phyloP scores from a whole-genome alignment of 441 rosid species.

The Jatropha podagrica region DNA sequence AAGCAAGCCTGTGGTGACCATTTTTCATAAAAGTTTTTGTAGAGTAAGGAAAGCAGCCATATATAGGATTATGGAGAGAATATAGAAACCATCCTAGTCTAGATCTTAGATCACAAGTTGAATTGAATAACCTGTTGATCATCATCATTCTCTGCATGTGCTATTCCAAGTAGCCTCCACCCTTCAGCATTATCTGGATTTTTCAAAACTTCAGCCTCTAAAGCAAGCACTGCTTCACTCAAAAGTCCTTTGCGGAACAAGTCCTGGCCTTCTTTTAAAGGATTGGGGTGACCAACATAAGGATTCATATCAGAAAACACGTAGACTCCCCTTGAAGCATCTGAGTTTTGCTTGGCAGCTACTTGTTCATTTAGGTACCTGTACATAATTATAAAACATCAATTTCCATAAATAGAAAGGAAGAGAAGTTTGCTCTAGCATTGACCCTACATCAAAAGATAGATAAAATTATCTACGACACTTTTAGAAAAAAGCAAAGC shows the following conservation, averaged over 20 bases:
- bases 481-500: neutral
- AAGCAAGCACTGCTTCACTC: constrained; percentile 98
- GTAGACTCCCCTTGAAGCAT: constrained; percentile 82
- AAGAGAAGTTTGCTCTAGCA: neutral
- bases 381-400: constrained; percentile 16
- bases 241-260: constrained; percentile 97
- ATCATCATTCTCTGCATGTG: constrained; percentile 98
- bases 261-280: constrained; percentile 93
- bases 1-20: neutral
- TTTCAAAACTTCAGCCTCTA: constrained; percentile 99
- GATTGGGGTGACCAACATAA: constrained; percentile 95
- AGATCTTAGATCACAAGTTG: constrained; percentile 3
- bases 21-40: neutral
- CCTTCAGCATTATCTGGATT: constrained; percentile 97
- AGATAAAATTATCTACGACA: neutral
- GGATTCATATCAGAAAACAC: constrained; percentile 99
- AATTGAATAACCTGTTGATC: constrained; percentile 83
- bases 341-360: constrained; percentile 55
- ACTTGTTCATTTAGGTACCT: constrained; percentile 79
- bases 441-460: neutral
- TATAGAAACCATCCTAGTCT: neutral
- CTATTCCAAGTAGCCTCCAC: constrained; percentile 98
- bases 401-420: neutral
- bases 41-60: neutral
- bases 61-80: neutral